These are phyloP conservation scores for Novymonas esmeraldas DNA, from an alignment of 208 protist genomes.

Conservation along the genomic window DNA sequence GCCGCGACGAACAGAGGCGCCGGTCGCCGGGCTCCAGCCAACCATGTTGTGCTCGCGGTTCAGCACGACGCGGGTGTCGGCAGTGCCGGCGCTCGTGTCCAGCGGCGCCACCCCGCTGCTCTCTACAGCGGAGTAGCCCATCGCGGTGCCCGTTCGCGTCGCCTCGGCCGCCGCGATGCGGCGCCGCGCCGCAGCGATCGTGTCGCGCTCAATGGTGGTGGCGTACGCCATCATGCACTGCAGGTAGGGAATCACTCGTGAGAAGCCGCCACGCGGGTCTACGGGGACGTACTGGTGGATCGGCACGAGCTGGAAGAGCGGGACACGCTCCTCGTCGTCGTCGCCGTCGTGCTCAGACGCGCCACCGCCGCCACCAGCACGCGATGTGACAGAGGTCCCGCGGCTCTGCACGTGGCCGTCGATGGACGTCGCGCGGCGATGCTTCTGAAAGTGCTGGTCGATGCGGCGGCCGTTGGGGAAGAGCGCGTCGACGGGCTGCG, in stretches of 20 bases:
- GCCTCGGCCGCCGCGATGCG: neutral
- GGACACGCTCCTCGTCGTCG: constrained; percentile 29
- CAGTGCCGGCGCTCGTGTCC: neutral
- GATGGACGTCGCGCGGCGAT: constrained; percentile 9
- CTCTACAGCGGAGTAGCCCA: neutral
- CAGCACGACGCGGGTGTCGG: constrained; percentile 22
- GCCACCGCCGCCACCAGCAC: constrained; percentile 4
- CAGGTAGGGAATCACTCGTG: constrained; percentile 56
- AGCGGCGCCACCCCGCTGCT: neutral
- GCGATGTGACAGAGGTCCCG: constrained; percentile 8
- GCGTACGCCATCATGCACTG: constrained; percentile 41
- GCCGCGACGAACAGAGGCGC: constrained; percentile 14
- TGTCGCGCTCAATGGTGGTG: constrained; percentile 15
- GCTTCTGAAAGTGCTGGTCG: constrained; percentile 39
- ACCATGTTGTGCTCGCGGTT: constrained; percentile 46
- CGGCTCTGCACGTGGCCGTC: constrained; percentile 5
- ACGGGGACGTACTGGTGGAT: constrained; percentile 66
- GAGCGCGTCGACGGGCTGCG: constrained; percentile 38
- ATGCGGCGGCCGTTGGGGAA: constrained; percentile 44
- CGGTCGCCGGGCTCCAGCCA: constrained; percentile 27
- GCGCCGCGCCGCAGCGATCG: constrained; percentile 13
- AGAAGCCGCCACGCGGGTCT: constrained; percentile 38
- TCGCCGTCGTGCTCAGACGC: constrained; percentile 24
- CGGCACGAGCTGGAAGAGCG: constrained; percentile 58
- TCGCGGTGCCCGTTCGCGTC: neutral